Evolutionary conservation across 441 rosid species (phyloP).

Genomic region (Euphorbia schlechtendalii): DNA sequence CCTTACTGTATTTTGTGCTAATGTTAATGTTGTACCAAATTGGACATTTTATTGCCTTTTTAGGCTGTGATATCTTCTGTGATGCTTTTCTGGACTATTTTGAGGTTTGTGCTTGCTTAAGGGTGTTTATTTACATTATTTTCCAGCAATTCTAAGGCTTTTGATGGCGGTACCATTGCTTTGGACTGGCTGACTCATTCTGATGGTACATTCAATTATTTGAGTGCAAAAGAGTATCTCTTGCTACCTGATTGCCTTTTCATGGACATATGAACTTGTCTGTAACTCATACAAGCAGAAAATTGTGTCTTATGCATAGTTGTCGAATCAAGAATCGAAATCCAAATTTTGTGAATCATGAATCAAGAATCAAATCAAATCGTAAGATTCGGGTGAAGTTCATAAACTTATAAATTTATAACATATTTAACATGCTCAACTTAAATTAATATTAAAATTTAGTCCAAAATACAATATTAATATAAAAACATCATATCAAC

Average conservation of each 20-base stretch:
- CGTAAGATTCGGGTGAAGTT: too few relatives aligned
- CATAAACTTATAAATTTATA: too few relatives aligned
- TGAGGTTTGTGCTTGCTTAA: background rate
- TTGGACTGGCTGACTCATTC: slow-evolving; percentile 67
- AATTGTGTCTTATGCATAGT: too few relatives aligned
- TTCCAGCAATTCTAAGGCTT: slow-evolving; percentile 52
- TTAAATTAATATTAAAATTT: too few relatives aligned
- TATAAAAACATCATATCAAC: too few relatives aligned
- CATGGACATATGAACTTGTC: background rate
- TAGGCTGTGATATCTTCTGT: background rate
- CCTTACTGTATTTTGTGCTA: background rate
- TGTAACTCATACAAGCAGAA: too few relatives aligned
- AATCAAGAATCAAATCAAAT: too few relatives aligned
- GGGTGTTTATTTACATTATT: slow-evolving; percentile 5
- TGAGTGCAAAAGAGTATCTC: background rate
- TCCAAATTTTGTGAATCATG: too few relatives aligned
- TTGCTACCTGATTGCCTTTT: background rate
- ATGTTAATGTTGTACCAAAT: background rate
- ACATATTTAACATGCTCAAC: too few relatives aligned
- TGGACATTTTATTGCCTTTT: background rate
- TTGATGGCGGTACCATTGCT: slow-evolving; percentile 87
- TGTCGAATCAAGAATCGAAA: too few relatives aligned
- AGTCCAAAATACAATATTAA: too few relatives aligned
- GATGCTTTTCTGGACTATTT: background rate
- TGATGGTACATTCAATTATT: slow-evolving; percentile 35